phyloP scores from a whole-genome alignment of 2,329 filamentous ascomycete genomes.

The Calonectria hongkongensis region DNA sequence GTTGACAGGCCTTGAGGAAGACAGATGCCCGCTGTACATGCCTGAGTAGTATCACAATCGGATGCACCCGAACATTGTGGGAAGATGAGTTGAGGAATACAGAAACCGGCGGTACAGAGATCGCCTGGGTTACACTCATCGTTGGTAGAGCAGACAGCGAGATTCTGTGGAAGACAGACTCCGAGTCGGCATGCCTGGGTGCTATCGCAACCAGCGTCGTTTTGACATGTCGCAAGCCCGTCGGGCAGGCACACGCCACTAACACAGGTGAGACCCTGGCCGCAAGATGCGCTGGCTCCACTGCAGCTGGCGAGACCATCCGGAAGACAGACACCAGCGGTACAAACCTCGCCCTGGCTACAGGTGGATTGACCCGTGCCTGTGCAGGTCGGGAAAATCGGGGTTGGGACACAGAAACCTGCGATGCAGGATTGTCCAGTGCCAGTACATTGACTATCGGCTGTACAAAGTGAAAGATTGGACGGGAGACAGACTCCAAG shows the following conservation, averaged over 20 bases:
- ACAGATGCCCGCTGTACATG: constrained; percentile 21
- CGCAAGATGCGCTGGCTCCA: background rate
- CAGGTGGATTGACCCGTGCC: background rate
- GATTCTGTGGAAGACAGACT: background rate
- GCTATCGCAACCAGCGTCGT: background rate
- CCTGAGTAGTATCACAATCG: background rate
- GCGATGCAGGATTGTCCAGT: constrained; percentile 15
- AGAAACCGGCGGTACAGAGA: constrained; percentile 12
- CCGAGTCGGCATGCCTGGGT: constrained; percentile 20
- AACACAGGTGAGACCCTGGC: constrained; percentile 9
- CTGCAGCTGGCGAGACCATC: background rate
- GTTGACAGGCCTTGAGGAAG: constrained; percentile 2
- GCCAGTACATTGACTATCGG: constrained; percentile 5
- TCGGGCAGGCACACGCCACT: constrained; percentile 2
- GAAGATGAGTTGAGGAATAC: constrained; percentile 7
- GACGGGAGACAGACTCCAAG: constrained; percentile 26
- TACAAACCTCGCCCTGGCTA: constrained; percentile 4
- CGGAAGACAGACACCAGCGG: constrained; percentile 21
- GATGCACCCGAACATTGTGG: constrained; percentile 3
- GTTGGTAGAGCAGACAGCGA: background rate
- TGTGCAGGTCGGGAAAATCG: background rate
- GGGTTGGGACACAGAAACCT: constrained; percentile 16
- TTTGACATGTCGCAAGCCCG: background rate
- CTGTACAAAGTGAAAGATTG: background rate
- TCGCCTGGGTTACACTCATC: constrained; percentile 11